phyloP scores from a whole-genome alignment of 192 early-diverging fungal species.

The Rhizoclosmatium sp. region DNA sequence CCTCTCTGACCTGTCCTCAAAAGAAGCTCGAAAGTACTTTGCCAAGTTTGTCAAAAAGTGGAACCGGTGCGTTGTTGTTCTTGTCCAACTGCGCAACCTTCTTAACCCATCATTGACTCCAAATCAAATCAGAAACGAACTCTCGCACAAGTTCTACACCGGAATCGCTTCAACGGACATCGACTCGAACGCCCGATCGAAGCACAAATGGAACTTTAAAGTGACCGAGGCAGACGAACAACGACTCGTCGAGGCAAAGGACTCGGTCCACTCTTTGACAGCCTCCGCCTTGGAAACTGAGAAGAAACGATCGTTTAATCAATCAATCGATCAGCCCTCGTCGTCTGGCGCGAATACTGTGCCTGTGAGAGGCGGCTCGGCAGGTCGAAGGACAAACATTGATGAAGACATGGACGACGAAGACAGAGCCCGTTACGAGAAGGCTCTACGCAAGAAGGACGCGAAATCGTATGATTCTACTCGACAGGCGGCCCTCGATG shows the following conservation, averaged over 20 bases:
- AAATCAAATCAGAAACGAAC: slow-evolving; percentile 18
- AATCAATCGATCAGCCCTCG: slow-evolving; percentile 25
- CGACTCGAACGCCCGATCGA: slow-evolving; percentile 65
- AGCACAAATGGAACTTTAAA: slow-evolving; percentile 81
- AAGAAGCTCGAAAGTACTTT: slow-evolving; percentile 77
- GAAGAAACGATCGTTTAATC: background rate
- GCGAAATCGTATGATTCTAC: slow-evolving; percentile 40
- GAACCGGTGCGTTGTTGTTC: slow-evolving; percentile 70
- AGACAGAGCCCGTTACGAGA: slow-evolving; percentile 52
- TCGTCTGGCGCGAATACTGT: background rate
- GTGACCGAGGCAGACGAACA: slow-evolving; percentile 52
- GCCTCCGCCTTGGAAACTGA: background rate
- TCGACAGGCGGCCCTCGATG: slow-evolving; percentile 64
- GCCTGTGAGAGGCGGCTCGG: slow-evolving; percentile 26
- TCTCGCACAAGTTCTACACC: slow-evolving; percentile 71
- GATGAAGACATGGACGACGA: slow-evolving; percentile 48
- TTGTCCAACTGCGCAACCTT: background rate
- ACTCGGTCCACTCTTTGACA: slow-evolving; percentile 68
- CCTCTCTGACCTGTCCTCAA: slow-evolving; percentile 77
- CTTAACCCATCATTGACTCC: background rate
- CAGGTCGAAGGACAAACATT: slow-evolving; percentile 32
- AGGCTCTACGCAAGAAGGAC: slow-evolving; percentile 48
- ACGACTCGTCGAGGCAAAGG: slow-evolving; percentile 62
- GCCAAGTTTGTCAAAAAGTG: slow-evolving; percentile 86
- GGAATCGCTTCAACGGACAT: slow-evolving; percentile 74